Evolutionary conservation across 1,284 basidiomycete species (phyloP), one percentile per base, ranked within the genome.

Genomic region (Sanguinoderma infundibulare): DNA sequence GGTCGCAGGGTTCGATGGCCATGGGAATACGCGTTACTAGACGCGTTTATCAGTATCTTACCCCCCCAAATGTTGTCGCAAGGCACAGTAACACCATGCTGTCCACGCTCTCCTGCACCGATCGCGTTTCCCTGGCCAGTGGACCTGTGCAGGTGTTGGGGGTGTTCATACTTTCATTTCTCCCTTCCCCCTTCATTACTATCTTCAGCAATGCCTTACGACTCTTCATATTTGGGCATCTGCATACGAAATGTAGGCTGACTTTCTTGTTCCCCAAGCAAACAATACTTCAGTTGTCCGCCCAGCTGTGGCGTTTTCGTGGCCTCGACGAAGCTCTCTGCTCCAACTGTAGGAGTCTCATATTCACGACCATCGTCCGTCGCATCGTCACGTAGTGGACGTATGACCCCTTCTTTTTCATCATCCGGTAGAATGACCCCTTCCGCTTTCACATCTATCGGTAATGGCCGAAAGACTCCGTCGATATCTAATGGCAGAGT

Each of bases 241-340:
- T 20, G 12, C n/a, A 5, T 2, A 7, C 20, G 10, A 51, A 28
- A 20, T 32, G 26, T 32, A n/a, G 8, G 24, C 49, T 51, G n/a
- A 51, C 49, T 22, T 22, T 34, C 15, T 14, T 51, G 32, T 24
- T 36, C 12, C 32, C 8, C 30, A 51, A 90, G 95, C 44, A 87
- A 88, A 49, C 87, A 85, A 71, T 98, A 99, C 76, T 99, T 99
- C 72, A 73, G 81, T 0, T 98, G 96, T 74, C 86, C 92, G 28
- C 87, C 90, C 0, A 85, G 87, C 56, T 96, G 94, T 68, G 97
- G 97, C 38, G 92, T 99, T 47, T 99, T 98, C 73, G 90, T 96
- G 34, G 87, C 91, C 7, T 82, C 87, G 0, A 80, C 85, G 51
- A 98, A 98, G 73, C 85, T 98, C 26, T 91, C 92, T 3, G 71